Evolutionary conservation across 1,139 yeast species (phyloP), one percentile per base, ranked within the genome.

Genomic region (Scheffersomyces stambukii): DNA sequence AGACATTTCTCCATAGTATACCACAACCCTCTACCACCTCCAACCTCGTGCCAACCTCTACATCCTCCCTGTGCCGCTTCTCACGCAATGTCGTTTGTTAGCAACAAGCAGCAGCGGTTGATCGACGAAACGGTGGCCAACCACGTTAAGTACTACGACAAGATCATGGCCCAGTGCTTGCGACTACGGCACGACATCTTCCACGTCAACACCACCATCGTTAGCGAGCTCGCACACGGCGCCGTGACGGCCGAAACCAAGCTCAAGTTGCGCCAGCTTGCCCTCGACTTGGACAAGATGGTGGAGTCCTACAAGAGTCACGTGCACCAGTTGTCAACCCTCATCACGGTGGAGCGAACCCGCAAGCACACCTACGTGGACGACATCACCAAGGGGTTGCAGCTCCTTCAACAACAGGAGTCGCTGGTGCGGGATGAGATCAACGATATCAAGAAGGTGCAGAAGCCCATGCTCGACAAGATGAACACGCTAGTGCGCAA

Each of bases 381-480:
- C 3, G 42, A 49, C 6, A 45, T 62, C 10, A 18, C 19, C 8
- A 5, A 8, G 19, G 19, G n/a, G 19, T 18, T 10, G 9, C 19
- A 9, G 19, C 38, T 35, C 5, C 15, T 21, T 10, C 47, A 57
- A 28, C 49, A 47, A 27, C 51, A 49, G 11, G 29, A 27, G 9
- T 42, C 64, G 12, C 25, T 41, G 6, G 33, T 30, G 3, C 42
- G 43, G 13, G 48, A 54, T 11, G 52, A 48, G 16, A 51, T 62
- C 11, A 44, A 42, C n/a, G 48, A 52, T 17, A 51, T 63, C 23
- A 48, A 46, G 24, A 48, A 51, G 8, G 49, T 54, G 3, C 64
- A 64, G 33, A 48, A 60, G 29, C 73, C 72, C 2, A 41, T 63
- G 13, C 43, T 65, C 23, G 63, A 60, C 17, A 48, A 60, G 28